Percentiles rank a stretch among this genome's conserved stretches.
phyloP scores from a whole-genome alignment of 1,284 basidiomycete species.

The Pascua sp. region DNA sequence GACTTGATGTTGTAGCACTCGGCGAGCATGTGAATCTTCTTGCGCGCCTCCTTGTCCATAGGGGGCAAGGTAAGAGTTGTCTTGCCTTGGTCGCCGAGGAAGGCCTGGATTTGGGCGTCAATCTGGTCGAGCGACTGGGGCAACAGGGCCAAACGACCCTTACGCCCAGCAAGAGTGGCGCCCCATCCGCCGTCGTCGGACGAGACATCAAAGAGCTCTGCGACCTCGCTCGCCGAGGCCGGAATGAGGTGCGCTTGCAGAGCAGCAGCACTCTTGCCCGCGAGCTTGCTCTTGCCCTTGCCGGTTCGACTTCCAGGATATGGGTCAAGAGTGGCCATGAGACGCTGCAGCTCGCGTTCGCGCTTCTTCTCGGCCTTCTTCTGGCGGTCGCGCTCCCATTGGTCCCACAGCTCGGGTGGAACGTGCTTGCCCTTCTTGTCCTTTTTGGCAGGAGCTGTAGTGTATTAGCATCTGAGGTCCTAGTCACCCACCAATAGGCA shows the following conservation, averaged over 20 bases:
- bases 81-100: conserved; percentile 59
- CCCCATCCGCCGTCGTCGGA: conserved; percentile 20
- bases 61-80: conserved; percentile 66
- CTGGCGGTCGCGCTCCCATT: conserved; percentile 74
- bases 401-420: conserved; percentile 62
- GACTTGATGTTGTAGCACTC: conserved; percentile 71
- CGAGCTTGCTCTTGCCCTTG: conserved; percentile 63
- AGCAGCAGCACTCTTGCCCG: conserved; percentile 32
- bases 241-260: conserved; percentile 40
- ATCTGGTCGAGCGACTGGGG: conserved; percentile 43
- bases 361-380: conserved; percentile 76
- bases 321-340: conserved; percentile 2
- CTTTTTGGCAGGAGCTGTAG: conserved; percentile 32
- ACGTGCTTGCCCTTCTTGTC: conserved; percentile 57
- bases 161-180: conserved; percentile 5
- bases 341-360: conserved; percentile 55
- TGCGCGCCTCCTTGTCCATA: conserved; percentile 66
- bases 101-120: conserved; percentile 66
- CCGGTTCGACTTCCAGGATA: background rate
- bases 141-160: conserved; percentile 6
- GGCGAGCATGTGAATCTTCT: conserved; percentile 72
- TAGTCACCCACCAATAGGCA: conserved; percentile 32
- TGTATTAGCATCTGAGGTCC: background rate
- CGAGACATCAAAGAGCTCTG: conserved; percentile 44
- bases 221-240: conserved; percentile 36